Percentiles rank a stretch among this genome's conserved stretches.
These are phyloP conservation scores for Ottelia alismoides DNA, from an alignment of 106 monocot genomes.

Conservation along the genomic window DNA sequence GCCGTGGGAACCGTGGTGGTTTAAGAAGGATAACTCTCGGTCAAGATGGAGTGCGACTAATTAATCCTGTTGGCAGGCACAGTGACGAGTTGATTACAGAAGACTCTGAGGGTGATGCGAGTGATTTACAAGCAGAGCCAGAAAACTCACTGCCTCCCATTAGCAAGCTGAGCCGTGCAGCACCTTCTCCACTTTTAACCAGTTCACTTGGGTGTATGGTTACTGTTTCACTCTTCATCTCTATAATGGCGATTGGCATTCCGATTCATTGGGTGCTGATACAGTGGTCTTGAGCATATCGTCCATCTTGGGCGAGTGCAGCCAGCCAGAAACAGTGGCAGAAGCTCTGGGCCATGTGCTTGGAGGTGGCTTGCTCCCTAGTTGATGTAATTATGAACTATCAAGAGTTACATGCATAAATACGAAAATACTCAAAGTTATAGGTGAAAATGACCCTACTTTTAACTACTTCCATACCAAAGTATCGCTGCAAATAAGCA, in stretches of 20 bases:
- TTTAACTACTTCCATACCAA: no score
- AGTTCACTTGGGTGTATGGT: conserved; percentile 71
- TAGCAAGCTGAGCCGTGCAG: no score
- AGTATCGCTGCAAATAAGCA: no score
- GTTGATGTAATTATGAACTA: no score
- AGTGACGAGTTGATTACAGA: conserved; percentile 2
- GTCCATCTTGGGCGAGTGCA: conserved; percentile 36
- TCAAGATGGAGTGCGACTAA: conserved; percentile 50
- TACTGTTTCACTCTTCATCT: conserved; percentile 84
- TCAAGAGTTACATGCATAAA: no score
- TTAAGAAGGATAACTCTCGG: conserved; percentile 42
- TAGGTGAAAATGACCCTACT: no score
- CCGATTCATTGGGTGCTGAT: conserved; percentile 64
- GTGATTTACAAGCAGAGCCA: no score
- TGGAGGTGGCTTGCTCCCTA: conserved; percentile 64
- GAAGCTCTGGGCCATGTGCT: conserved; percentile 57
- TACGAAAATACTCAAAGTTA: no score
- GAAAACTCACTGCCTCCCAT: no score
- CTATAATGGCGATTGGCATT: conserved; percentile 88
- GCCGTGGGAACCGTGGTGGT: conserved; percentile 97
- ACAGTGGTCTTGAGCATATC: conserved; percentile 48
- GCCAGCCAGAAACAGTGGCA: conserved; percentile 39
- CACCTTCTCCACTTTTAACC: conserved; percentile 56
- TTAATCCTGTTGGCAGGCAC: conserved; percentile 26
- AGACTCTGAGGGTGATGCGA: no score